Evolutionary conservation across 1,284 basidiomycete genomes (phyloP), one percentile per base, ranked within the genome.

Genomic region (Ceratobasidium papillatum): DNA sequence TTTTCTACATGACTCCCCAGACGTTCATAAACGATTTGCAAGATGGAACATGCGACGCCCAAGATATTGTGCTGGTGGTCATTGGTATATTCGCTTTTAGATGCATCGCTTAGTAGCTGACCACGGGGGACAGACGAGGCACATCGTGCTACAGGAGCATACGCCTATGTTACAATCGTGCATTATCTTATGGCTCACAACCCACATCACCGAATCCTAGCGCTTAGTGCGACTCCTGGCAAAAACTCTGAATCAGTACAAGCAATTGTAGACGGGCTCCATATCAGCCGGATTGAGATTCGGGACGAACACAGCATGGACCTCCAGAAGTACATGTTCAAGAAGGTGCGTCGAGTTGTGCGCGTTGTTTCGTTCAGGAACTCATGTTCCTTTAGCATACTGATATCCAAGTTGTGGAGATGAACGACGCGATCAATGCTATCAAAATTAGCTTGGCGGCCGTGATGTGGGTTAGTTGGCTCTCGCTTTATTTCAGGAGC

Each of bases 1-100:
- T 99, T 30, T 96, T 99, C 80, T 99, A 97, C 82, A 96, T 98
- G 90, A 99, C 98, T 0, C 97, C 98, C 0, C 98, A 99, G 81
- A 99, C 97, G 0, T 87, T 99, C 30, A 86, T 94, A 75, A 98
- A 98, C 78, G 98, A 99, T 81, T 84, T 99, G 32, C 84, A 84
- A 7, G 87, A 86, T 0, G 90, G 90, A 19, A 89, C 86, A 22
- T 92, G 94, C 78, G 94, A 99, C 80, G 87, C 92, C 0, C 82
- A 85, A 51, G 93, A 95, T 78, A 90, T 97, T 30, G 85, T 96
- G 36, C 88, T 96, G 61, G 81, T 96, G 19, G 94, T 97, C 27
- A 86, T 97, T 65, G 93, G 93, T 92, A 74, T 14, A 85, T 77
- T 4, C 34, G 32, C 63, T 25, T 22, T n/a, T 52, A 27, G 32